Conservation (phyloP, 805 yeast species). For the Saccharomycopsis lassenensis region DNA sequence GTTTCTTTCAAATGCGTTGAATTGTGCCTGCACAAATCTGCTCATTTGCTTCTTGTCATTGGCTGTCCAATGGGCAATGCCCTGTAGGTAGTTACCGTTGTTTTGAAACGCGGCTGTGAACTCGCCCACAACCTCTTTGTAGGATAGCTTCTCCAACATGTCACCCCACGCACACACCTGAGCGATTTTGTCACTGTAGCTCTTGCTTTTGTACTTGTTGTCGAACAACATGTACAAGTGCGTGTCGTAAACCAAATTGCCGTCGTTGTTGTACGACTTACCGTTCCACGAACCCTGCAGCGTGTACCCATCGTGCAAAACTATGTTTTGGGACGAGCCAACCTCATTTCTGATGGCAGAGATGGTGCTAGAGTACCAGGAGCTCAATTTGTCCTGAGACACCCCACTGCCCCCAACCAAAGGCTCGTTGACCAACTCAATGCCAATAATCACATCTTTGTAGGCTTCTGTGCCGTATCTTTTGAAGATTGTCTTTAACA, state of each 20-base stretch:
- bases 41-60: conserved; percentile 35
- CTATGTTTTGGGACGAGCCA: conserved; percentile 42
- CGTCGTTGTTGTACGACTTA: conserved; percentile 25
- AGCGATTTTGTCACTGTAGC: conserved; percentile 50
- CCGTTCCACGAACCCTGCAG: conserved; percentile 44
- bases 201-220: conserved; percentile 54
- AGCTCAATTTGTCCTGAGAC: conserved; percentile 39
- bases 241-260: conserved; percentile 54
- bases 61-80: conserved; percentile 31
- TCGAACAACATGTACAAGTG: conserved; percentile 30
- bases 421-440: conserved; percentile 67
- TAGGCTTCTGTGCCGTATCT: conserved; percentile 41
- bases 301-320: conserved; percentile 59
- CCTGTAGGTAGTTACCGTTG: conserved; percentile 34
- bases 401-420: conserved; percentile 42
- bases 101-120: conserved; percentile 63
- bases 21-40: conserved; percentile 47
- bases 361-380: conserved; percentile 56
- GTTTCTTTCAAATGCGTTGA: conserved; percentile 38
- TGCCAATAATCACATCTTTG: conserved; percentile 51
- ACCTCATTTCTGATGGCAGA: conserved; percentile 41
- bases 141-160: conserved; percentile 33
- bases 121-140: conserved; percentile 53
- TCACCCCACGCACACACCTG: conserved; percentile 43
- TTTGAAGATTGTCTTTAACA: conserved; percentile 38